Conservation (phyloP, 768 basidiomycete genomes). For the Albatrellus ellisii region DNA sequence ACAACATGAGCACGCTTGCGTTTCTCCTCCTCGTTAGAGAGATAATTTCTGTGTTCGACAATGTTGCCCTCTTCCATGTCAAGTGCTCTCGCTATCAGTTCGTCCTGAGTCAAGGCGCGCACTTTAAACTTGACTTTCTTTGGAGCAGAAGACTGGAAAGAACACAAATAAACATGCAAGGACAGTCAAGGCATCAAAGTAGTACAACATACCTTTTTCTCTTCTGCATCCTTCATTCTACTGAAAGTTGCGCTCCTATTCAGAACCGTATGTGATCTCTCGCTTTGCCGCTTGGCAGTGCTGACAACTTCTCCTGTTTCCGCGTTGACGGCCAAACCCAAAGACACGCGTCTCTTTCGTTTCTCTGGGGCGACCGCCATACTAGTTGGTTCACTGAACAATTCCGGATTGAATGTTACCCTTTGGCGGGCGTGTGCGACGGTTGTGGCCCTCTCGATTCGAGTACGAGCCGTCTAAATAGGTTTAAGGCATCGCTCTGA, state of each 20-base stretch:
- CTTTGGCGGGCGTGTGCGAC: constrained; percentile 54
- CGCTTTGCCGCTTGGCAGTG: constrained; percentile 36
- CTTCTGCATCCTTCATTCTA: constrained; percentile 46
- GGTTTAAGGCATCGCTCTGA: neutral
- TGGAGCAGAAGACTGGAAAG: constrained; percentile 29
- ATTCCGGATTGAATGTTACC: constrained; percentile 53
- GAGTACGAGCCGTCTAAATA: constrained; percentile 37
- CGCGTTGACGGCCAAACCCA: constrained; percentile 41
- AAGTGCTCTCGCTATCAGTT: constrained; percentile 70
- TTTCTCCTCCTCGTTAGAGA: constrained; percentile 72
- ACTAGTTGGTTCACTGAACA: constrained; percentile 16
- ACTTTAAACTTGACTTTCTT: constrained; percentile 45
- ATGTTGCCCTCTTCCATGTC: constrained; percentile 84
- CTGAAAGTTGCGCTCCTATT: constrained; percentile 56
- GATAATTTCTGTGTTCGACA: constrained; percentile 64
- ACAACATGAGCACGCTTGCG: constrained; percentile 53
- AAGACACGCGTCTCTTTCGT: constrained; percentile 35
- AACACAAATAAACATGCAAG: neutral
- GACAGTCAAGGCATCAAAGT: neutral
- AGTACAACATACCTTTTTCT: constrained; percentile 36
- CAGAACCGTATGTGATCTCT: constrained; percentile 54
- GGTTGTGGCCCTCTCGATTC: constrained; percentile 50
- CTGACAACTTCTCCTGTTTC: constrained; percentile 48
- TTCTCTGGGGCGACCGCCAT: constrained; percentile 18
- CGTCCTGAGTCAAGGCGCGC: constrained; percentile 59